phyloP scores from a whole-genome alignment of 108 stramenopile species.

The Pseudonitzschia pungens region DNA sequence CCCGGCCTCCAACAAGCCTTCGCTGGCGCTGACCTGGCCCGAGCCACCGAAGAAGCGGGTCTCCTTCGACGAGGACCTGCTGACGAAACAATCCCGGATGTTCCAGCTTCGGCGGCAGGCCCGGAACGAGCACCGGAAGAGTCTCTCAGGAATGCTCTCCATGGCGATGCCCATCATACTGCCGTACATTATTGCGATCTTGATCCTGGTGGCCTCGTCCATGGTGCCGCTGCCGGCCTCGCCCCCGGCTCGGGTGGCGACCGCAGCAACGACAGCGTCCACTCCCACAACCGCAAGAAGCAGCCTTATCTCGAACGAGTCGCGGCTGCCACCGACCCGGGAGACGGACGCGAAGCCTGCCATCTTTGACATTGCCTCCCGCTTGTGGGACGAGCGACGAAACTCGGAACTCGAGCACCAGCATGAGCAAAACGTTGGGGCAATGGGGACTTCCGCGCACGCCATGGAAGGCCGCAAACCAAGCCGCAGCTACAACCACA shows the following conservation, averaged over 20 bases:
- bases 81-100: not conserved
- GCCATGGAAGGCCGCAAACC: too few species aligned
- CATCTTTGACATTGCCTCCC: not conserved
- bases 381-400: not conserved
- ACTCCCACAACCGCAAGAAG: too few species aligned
- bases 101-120: not conserved
- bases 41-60: not conserved
- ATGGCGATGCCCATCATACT: constrained; percentile 15
- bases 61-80: constrained; percentile 3
- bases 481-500: too few species aligned
- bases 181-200: constrained; percentile 11
- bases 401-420: not conserved
- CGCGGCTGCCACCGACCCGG: not conserved
- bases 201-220: constrained; percentile 13
- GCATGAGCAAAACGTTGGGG: too few species aligned
- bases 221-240: constrained; percentile 4
- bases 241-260: not conserved
- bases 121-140: not conserved
- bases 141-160: not conserved
- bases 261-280: too few species aligned
- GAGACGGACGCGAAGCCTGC: not conserved
- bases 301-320: too few species aligned
- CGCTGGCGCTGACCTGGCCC: not conserved
- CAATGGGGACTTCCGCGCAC: too few species aligned
- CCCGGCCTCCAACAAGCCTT: too few species aligned